Evolutionary conservation across 495 filamentous ascomycete genomes (phyloP), one percentile per base, ranked within the genome.

Genomic region (Hypoxylon crocopeplum): DNA sequence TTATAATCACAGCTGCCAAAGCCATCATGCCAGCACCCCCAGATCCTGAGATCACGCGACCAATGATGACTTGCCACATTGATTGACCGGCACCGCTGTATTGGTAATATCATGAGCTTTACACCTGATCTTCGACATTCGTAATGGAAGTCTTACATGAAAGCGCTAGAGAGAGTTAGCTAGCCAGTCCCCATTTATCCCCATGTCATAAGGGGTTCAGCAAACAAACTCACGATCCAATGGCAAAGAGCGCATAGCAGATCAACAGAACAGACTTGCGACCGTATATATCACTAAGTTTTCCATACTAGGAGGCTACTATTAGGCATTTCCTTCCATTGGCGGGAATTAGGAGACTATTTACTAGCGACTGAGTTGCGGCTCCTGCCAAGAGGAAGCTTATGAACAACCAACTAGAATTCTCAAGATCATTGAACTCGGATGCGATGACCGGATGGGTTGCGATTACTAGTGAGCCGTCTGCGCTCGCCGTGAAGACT

Each of bases 391-490:
- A 67, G 0, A 77, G 76, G 63, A 86, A 90, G 37, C 78, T 81
- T 5, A 85, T 86, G 7, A 87, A 81, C n/a, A 91, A 66, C 88
- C 87, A 91, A 48, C 75, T 84, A 1, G 84, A 85, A 54, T 82
- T 75, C 6, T 75, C 75, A 7, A 89, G 64, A 24, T 74, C 76
- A 55, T 84, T 73, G 69, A 90, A 89, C 50, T 89, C 82, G 27
- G 88, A 91, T 0, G 87, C 83, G 27, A 91, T 85, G 29, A 70
- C 74, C 6, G 78, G 78, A 29, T 86, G 80, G 0, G 85, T 84
- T 0, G 87, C 86, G 44, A 90, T 72, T 0, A 90, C 75, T 0
- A 91, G 76, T 1, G 84, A 85, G 0, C 71, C 69, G 65, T 91
- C 88, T 16, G 82, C 77, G 58, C 86, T 83, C 11, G 80, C 82